Conservation (phyloP, 2,329 filamentous ascomycete species). For the Westerdykella ornata region DNA sequence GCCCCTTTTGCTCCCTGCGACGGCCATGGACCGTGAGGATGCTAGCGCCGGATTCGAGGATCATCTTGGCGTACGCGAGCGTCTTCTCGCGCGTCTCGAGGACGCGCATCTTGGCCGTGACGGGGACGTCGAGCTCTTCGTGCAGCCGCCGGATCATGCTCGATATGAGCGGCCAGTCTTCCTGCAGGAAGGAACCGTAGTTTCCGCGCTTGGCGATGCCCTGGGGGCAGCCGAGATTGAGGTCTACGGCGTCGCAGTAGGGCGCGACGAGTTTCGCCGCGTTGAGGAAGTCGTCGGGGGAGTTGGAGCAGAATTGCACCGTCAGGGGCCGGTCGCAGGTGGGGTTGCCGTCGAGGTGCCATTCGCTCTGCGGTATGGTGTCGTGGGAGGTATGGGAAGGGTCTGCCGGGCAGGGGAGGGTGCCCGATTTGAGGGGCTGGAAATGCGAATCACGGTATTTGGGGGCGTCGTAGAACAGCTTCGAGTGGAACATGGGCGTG, state of each 20-base stretch:
- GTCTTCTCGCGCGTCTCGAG: slow-evolving; percentile 82
- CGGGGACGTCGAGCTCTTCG: slow-evolving; percentile 67
- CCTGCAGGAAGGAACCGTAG: slow-evolving; percentile 92
- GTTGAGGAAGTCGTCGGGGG: slow-evolving; percentile 68
- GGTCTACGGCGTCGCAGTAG: slow-evolving; percentile 88
- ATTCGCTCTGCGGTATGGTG: slow-evolving; percentile 16
- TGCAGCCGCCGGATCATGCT: slow-evolving; percentile 80
- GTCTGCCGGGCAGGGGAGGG: slow-evolving; percentile 31
- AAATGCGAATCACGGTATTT: slow-evolving; percentile 77
- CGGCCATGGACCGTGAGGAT: slow-evolving; percentile 91
- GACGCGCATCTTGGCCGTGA: slow-evolving; percentile 92
- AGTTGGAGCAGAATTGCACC: slow-evolving; percentile 93
- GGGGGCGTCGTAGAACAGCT: slow-evolving; percentile 70
- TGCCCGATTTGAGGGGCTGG: slow-evolving; percentile 52
- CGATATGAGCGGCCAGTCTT: slow-evolving; percentile 78
- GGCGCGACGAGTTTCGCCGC: slow-evolving; percentile 74
- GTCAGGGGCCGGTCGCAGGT: slow-evolving; percentile 79
- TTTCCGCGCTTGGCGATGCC: slow-evolving; percentile 86
- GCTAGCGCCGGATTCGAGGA: slow-evolving; percentile 80
- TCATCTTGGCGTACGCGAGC: slow-evolving; percentile 79
- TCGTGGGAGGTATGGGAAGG: slow-evolving; percentile 28
- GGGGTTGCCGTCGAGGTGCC: slow-evolving; percentile 75
- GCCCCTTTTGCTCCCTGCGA: slow-evolving; percentile 85
- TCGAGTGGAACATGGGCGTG: slow-evolving; percentile 92
- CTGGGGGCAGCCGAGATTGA: slow-evolving; percentile 94